Conservation (phyloP, 192 early-diverging fungal genomes). For the Jimgerdemannia flammicorona region DNA sequence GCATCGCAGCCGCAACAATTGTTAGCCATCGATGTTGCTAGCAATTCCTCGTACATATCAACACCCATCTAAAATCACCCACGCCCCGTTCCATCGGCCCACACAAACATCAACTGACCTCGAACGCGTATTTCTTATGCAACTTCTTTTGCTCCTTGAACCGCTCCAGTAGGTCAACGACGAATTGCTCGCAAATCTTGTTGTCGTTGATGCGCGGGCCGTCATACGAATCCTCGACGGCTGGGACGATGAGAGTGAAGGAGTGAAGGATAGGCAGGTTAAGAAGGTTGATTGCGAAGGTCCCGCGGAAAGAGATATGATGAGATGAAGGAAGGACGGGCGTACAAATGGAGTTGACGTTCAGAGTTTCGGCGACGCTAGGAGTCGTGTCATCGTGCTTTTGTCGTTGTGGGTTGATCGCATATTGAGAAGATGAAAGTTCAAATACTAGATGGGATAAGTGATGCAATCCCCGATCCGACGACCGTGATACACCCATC, state of each 20-base stretch:
- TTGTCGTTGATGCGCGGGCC: slow-evolving; percentile 74
- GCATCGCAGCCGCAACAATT: too few relatives aligned
- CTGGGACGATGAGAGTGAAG: slow-evolving; percentile 33
- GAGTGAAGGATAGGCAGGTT: slow-evolving; percentile 18
- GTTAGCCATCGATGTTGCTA: too few relatives aligned
- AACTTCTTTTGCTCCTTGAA: slow-evolving; percentile 89
- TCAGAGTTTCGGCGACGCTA: slow-evolving; percentile 52
- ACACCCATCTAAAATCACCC: too few relatives aligned
- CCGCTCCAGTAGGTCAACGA: slow-evolving; percentile 67
- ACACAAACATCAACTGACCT: slow-evolving; percentile 29
- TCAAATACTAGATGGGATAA: too few relatives aligned
- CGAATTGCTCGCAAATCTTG: slow-evolving; percentile 75
- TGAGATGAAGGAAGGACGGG: slow-evolving; percentile 22
- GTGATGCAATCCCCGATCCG: neutral
- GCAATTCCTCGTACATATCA: too few relatives aligned
- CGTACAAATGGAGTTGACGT: slow-evolving; percentile 62
- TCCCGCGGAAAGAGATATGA: neutral
- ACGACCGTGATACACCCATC: neutral
- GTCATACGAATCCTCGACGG: slow-evolving; percentile 72
- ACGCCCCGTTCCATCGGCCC: too few relatives aligned
- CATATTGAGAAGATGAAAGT: slow-evolving; percentile 1
- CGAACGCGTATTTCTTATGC: slow-evolving; percentile 83
- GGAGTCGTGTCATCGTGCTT: slow-evolving; percentile 21
- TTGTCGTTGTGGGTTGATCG: slow-evolving; percentile 12
- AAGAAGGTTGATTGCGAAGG: neutral